Base-by-base conservation (phyloP, 2,329 filamentous ascomycete genomes). In the Cercospora nicotianae region DNA sequence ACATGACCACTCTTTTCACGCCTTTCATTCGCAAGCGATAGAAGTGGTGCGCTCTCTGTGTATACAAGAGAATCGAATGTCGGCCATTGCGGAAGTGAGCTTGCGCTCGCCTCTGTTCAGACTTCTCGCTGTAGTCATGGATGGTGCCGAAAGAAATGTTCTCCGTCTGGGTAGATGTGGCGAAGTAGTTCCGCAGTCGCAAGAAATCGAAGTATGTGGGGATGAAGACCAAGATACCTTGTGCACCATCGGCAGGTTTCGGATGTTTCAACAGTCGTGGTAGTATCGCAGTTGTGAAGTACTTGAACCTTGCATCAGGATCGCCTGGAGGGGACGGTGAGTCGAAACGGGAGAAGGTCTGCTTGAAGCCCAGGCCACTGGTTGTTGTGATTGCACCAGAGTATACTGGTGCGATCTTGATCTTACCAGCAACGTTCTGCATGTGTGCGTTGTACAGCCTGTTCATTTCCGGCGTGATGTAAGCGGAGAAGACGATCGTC, bases 11-110 rank as follows among this genome's bases (percentile, higher is more conserved):
- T 48, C 89, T 86, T 78, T 89, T 90, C 13, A 95, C 93, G 23
- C 95, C 95, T 39, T 88, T 87, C 64, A 99, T 85, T 72, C 87
- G 87, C 77, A 95, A 93, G n/a, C 95, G 87, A 60, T 93, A 89
- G 84, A 98, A 98, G 80, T 99, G 95, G 80, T 99, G 95, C n/a
- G 94, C 92, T 67, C 95, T 89, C 79, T 96, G 94, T 1, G 94
- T 96, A 81, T 98, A 99, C 16, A 99, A 83, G 45, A 99, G 81
- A 18, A 98, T 86, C 20, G 88, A 88, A 77, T 97, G 91, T 16
- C 93, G 86, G 5, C 94, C 95, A 45, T 84, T 91, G 71, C 93
- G 82, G 80, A 99, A 98, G 77, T 97, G 92, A 12, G 91, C 94
- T 26, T 94, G 86, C 8, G 94, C 93, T 45, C 94, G 89, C 51